Conservation (phyloP, 176 grass and related monocot genomes). For the Thalia dealbata region DNA sequence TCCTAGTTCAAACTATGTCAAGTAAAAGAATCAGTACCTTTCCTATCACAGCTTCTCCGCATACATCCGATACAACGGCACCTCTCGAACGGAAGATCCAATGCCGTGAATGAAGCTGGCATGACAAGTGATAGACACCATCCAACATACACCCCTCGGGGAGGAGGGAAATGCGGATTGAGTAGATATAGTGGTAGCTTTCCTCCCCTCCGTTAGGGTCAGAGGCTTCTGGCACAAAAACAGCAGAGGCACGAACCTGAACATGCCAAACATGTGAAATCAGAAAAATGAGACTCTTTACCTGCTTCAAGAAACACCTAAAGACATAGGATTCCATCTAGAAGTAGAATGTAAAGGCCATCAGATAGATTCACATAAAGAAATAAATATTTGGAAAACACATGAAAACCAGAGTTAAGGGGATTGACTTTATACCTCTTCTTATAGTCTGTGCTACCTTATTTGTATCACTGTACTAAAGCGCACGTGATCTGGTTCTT, state of each 20-base stretch:
- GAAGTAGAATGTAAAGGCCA: background rate
- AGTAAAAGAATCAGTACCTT: constrained; percentile 31
- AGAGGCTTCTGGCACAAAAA: constrained; percentile 60
- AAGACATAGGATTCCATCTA: background rate
- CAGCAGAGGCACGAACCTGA: constrained; percentile 76
- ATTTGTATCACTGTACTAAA: background rate
- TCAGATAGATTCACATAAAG: background rate
- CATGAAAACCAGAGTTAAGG: background rate
- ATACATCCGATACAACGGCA: constrained; percentile 33
- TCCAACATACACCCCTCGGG: constrained; percentile 76
- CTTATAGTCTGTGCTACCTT: background rate
- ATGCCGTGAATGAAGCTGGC: constrained; percentile 67
- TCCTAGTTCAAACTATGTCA: constrained; percentile 1
- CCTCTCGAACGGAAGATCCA: constrained; percentile 57
- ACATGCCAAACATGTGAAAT: background rate
- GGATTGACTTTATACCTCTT: background rate
- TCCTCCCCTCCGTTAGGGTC: background rate
- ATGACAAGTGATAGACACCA: constrained; percentile 55
- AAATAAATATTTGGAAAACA: background rate
- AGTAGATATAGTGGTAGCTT: constrained; percentile 42
- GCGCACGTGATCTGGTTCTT: background rate
- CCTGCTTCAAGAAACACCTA: background rate
- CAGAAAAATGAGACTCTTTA: background rate
- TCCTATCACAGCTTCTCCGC: constrained; percentile 79
- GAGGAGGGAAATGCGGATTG: constrained; percentile 68